A percentile compares a stretch with the other conserved stretches of the same genome.
Evolutionary conservation across 139 green algal genomes (phyloP).

Genomic region (Tetratostichococcus sp.): DNA sequence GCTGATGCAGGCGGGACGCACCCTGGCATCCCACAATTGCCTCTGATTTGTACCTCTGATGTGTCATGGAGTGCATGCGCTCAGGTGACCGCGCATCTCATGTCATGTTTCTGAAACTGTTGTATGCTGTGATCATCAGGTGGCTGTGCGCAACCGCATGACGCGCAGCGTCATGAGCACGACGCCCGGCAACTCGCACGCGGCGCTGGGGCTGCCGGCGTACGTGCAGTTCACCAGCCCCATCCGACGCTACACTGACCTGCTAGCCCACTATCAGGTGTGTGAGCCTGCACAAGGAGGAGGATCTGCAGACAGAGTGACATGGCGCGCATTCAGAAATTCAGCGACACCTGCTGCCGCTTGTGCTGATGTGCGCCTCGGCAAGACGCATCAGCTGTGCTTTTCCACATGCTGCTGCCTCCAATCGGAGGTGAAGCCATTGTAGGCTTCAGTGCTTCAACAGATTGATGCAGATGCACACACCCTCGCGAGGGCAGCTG

Average conservation of each 20-base stretch:
- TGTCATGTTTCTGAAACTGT: too few relatives aligned
- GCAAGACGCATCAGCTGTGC: too few relatives aligned
- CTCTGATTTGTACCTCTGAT: constrained; percentile 19
- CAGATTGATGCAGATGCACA: constrained; percentile 1
- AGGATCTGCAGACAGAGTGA: too few relatives aligned
- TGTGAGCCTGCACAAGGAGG: too few relatives aligned
- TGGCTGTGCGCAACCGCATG: constrained; percentile 64
- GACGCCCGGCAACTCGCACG: constrained; percentile 39
- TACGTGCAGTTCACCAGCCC: constrained; percentile 81
- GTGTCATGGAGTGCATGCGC: too few relatives aligned
- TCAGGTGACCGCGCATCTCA: too few relatives aligned
- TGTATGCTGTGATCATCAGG: not conserved
- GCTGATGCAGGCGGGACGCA: too few relatives aligned
- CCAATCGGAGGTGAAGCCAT: not conserved
- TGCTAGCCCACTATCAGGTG: constrained; percentile 79
- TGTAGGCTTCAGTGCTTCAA: not conserved
- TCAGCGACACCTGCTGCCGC: too few relatives aligned
- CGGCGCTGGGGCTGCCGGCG: constrained; percentile 58
- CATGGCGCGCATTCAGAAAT: too few relatives aligned
- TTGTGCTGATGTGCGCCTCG: too few relatives aligned
- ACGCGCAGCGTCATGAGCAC: constrained; percentile 41
- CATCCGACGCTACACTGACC: constrained; percentile 73
- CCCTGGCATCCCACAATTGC: too few relatives aligned
- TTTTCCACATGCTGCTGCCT: too few relatives aligned
- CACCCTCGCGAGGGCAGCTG: constrained; percentile 20